A percentile compares a stretch with the other conserved stretches of the same genome.
These are phyloP conservation scores for Nakataea oryzae DNA, from an alignment of 2,329 filamentous ascomycete species.

Conservation along the genomic window DNA sequence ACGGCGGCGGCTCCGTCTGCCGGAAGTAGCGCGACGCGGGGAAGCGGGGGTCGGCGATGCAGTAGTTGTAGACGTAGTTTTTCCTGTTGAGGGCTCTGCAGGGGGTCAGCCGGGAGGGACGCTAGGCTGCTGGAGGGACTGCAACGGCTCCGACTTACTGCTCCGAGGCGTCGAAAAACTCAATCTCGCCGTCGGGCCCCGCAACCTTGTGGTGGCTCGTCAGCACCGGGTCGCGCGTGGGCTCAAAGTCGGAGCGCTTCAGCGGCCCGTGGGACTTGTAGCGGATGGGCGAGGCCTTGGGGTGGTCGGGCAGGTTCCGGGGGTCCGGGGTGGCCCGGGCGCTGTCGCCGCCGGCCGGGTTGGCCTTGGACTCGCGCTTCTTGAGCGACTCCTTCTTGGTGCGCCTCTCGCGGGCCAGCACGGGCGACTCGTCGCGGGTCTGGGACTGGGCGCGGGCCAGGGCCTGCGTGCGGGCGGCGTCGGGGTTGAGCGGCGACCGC, in stretches of 20 bases:
- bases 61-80: constrained; percentile 80
- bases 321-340: constrained; percentile 47
- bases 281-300: constrained; percentile 35
- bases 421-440: constrained; percentile 21
- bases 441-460: neutral
- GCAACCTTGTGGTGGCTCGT: constrained; percentile 42
- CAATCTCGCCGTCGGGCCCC: constrained; percentile 37
- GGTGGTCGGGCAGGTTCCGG: constrained; percentile 27
- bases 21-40: constrained; percentile 82
- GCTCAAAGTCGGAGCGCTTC: constrained; percentile 50
- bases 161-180: constrained; percentile 54
- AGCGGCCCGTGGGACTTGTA: constrained; percentile 53
- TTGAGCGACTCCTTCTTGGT: constrained; percentile 58
- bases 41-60: constrained; percentile 81
- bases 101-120: constrained; percentile 32
- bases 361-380: constrained; percentile 54
- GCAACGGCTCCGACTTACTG: constrained; percentile 35
- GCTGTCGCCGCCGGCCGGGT: constrained; percentile 25
- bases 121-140: constrained; percentile 3
- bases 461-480: constrained; percentile 26
- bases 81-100: constrained; percentile 44
- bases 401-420: constrained; percentile 37
- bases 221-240: constrained; percentile 45
- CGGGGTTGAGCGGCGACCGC: constrained; percentile 65
- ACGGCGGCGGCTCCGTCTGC: constrained; percentile 76